Percentiles rank a stretch among this genome's conserved stretches.
phyloP scores from a whole-genome alignment of 2,329 filamentous ascomycete genomes.

The Diplodia corticola region DNA sequence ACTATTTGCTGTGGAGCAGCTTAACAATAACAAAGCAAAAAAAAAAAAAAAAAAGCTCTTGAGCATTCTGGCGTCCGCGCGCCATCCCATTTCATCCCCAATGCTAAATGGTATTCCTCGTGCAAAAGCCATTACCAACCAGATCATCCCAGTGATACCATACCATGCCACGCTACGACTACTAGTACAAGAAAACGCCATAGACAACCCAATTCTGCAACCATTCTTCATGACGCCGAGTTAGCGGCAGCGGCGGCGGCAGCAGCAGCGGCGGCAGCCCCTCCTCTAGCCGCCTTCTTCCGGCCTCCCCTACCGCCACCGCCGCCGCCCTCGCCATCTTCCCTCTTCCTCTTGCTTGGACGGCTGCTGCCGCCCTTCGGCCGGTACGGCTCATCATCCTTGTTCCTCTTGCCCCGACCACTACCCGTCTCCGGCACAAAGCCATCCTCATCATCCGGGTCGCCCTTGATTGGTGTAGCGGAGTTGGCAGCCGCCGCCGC shows the following conservation, averaged over 20 bases:
- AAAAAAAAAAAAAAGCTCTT: background rate
- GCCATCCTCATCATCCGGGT: slow-evolving; percentile 46
- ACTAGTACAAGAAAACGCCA: slow-evolving; percentile 1
- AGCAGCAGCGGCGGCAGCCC: background rate
- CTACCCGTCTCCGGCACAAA: slow-evolving; percentile 35
- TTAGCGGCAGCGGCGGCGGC: background rate
- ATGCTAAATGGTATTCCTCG: slow-evolving; percentile 1
- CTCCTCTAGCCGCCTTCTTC: slow-evolving; percentile 21
- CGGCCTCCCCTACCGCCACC: slow-evolving; percentile 3
- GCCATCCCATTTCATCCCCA: background rate
- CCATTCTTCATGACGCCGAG: background rate
- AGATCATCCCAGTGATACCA: background rate
- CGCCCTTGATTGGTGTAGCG: slow-evolving; percentile 35
- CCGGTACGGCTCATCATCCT: slow-evolving; percentile 46
- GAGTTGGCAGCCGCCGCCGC: slow-evolving; percentile 34
- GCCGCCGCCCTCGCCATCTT: slow-evolving; percentile 34
- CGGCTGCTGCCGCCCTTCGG: slow-evolving; percentile 51
- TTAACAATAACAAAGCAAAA: no score
- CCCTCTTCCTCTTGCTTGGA: slow-evolving; percentile 46
- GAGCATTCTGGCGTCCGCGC: background rate
- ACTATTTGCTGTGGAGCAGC: background rate
- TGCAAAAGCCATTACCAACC: background rate
- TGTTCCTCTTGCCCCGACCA: slow-evolving; percentile 37
- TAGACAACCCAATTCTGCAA: background rate
- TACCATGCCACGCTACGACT: background rate